Conservation (phyloP, 2,329 filamentous ascomycete species). For the Colletotrichum liaoningense region DNA sequence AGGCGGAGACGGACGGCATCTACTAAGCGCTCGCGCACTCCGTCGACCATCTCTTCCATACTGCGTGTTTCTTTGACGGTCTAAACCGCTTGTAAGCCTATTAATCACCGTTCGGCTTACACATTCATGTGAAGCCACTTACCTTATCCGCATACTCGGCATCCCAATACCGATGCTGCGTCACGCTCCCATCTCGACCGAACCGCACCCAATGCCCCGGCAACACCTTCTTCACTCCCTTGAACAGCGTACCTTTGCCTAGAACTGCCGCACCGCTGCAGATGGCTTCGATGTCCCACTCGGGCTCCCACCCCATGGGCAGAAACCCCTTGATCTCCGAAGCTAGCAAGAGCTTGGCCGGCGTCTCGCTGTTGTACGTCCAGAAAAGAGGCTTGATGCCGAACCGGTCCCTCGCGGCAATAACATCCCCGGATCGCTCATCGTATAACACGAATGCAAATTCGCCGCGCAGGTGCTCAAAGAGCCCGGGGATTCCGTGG, state of each 20-base stretch:
- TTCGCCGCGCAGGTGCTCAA: slow-evolving; percentile 61
- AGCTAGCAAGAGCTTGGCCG: slow-evolving; percentile 55
- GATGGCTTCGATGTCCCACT: slow-evolving; percentile 63
- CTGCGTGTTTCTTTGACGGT: slow-evolving; percentile 51
- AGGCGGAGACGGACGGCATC: slow-evolving; percentile 63
- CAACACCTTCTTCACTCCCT: slow-evolving; percentile 54
- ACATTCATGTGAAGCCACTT: neutral
- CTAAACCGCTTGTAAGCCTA: neutral
- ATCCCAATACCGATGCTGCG: slow-evolving; percentile 60
- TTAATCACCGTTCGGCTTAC: slow-evolving; percentile 30
- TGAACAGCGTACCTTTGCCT: slow-evolving; percentile 62
- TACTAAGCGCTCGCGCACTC: slow-evolving; percentile 59
- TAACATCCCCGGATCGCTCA: slow-evolving; percentile 46
- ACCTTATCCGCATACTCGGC: slow-evolving; percentile 63
- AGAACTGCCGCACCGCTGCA: slow-evolving; percentile 54
- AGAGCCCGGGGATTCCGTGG: slow-evolving; percentile 50
- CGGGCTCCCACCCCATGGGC: slow-evolving; percentile 59
- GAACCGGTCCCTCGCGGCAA: slow-evolving; percentile 64
- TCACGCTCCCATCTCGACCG: slow-evolving; percentile 48
- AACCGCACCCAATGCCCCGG: slow-evolving; percentile 57
- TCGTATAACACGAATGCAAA: slow-evolving; percentile 66
- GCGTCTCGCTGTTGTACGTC: slow-evolving; percentile 41
- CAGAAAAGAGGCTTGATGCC: slow-evolving; percentile 68
- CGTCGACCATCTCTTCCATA: slow-evolving; percentile 61
- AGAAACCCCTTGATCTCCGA: slow-evolving; percentile 66